These are phyloP conservation scores for Conidiobolus coronatus DNA, from an alignment of 371 early-diverging fungal species.

Conservation along the genomic window DNA sequence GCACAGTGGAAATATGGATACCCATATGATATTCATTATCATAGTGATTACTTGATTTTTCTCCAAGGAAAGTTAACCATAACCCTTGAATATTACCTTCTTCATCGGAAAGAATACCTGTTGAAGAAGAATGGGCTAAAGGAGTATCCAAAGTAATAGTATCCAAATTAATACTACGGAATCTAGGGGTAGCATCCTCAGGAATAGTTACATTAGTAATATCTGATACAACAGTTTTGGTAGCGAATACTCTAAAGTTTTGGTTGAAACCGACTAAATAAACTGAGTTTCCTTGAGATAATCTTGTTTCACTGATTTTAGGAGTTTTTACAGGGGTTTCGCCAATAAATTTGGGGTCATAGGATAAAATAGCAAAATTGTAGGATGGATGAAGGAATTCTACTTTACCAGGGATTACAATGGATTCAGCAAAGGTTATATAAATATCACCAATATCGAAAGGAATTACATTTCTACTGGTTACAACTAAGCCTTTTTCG, in stretches of 20 bases:
- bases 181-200: slow-evolving; percentile 57
- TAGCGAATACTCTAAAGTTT: slow-evolving; percentile 47
- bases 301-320: slow-evolving; percentile 22
- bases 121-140: slow-evolving; percentile 52
- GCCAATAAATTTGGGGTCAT: slow-evolving; percentile 46
- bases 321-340: slow-evolving; percentile 43
- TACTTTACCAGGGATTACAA: slow-evolving; percentile 50
- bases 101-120: slow-evolving; percentile 59
- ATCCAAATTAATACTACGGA: slow-evolving; percentile 53
- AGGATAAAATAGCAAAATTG: slow-evolving; percentile 45
- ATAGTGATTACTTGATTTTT: slow-evolving; percentile 33
- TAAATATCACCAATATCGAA: slow-evolving; percentile 44
- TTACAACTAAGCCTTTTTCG: slow-evolving; percentile 38
- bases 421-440: slow-evolving; percentile 51
- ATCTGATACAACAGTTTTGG: slow-evolving; percentile 53
- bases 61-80: slow-evolving; percentile 68
- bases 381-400: slow-evolving; percentile 70
- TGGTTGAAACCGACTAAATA: slow-evolving; percentile 50
- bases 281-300: slow-evolving; percentile 23
- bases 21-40: slow-evolving; percentile 63
- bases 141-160: slow-evolving; percentile 75
- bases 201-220: slow-evolving; percentile 58
- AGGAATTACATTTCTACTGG: slow-evolving; percentile 44
- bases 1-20: slow-evolving; percentile 27
- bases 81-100: slow-evolving; percentile 52